Percentiles rank a stretch among this genome's conserved stretches.
Conservation (phyloP, 768 basidiomycete genomes). For the Leccinum broughii region DNA sequence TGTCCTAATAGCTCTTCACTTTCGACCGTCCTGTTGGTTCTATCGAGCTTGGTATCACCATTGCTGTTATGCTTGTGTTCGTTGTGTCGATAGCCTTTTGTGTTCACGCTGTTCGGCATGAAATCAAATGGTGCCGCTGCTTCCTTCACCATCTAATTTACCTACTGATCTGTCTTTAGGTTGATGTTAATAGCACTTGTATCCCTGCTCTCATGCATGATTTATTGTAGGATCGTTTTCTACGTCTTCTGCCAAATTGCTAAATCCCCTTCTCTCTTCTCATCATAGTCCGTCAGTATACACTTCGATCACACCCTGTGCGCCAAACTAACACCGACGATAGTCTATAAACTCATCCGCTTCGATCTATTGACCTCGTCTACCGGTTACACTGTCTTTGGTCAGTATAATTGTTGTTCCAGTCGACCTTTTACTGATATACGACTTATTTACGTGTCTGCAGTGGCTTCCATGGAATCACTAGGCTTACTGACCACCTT, state of each 20-base stretch:
- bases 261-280: slow-evolving; percentile 7
- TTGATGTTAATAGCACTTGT: slow-evolving; percentile 70
- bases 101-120: slow-evolving; percentile 71
- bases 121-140: slow-evolving; percentile 70
- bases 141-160: neutral
- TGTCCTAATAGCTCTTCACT: slow-evolving; percentile 65
- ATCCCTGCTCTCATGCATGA: slow-evolving; percentile 74
- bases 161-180: slow-evolving; percentile 30
- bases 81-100: slow-evolving; percentile 61
- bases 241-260: neutral
- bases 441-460: neutral
- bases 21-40: slow-evolving; percentile 62
- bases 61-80: slow-evolving; percentile 78
- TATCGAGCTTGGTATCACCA: slow-evolving; percentile 78
- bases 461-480: slow-evolving; percentile 75
- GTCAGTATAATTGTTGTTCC: slow-evolving; percentile 44
- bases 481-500: slow-evolving; percentile 69
- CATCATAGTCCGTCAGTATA: slow-evolving; percentile 31
- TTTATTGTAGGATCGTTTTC: slow-evolving; percentile 49
- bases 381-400: slow-evolving; percentile 74
- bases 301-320: neutral
- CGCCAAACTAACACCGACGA: neutral
- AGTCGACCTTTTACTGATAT: neutral
- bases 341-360: slow-evolving; percentile 81
- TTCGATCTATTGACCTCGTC: slow-evolving; percentile 76